A percentile compares a stretch with the other conserved stretches of the same genome.
Evolutionary conservation across 768 basidiomycete genomes (phyloP).

Genomic region (Podaxis pistillaris): DNA sequence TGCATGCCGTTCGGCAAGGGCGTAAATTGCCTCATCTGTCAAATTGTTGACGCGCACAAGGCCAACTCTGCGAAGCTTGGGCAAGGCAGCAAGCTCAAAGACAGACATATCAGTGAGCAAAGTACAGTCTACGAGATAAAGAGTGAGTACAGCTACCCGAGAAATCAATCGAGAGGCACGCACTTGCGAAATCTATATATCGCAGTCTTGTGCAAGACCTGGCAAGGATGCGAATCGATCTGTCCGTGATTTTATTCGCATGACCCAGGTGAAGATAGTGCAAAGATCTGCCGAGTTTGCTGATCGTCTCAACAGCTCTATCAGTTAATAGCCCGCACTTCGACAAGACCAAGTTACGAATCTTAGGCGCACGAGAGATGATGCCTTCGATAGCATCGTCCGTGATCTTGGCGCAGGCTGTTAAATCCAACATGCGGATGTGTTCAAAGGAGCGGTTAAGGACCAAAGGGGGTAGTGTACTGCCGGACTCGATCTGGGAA

Average conservation of each 20-base stretch:
- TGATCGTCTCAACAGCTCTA: slow-evolving; percentile 78
- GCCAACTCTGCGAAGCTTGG: slow-evolving; percentile 91
- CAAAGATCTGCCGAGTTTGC: slow-evolving; percentile 84
- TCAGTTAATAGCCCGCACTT: slow-evolving; percentile 83
- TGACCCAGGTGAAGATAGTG: slow-evolving; percentile 97
- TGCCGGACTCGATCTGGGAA: slow-evolving; percentile 34
- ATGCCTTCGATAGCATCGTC: slow-evolving; percentile 86
- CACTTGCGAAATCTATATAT: slow-evolving; percentile 96
- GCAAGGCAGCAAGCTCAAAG: slow-evolving; percentile 82
- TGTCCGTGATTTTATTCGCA: slow-evolving; percentile 85
- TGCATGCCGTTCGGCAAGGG: slow-evolving; percentile 80
- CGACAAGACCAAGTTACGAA: slow-evolving; percentile 83
- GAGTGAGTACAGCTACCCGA: slow-evolving; percentile 1
- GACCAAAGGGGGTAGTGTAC: slow-evolving; percentile 58
- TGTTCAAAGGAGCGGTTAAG: slow-evolving; percentile 71
- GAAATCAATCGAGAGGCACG: slow-evolving; percentile 28
- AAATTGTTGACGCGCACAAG: slow-evolving; percentile 91
- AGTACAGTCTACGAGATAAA: slow-evolving; percentile 61
- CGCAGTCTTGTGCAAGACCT: slow-evolving; percentile 85
- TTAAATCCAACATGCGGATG: slow-evolving; percentile 90
- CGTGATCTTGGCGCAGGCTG: slow-evolving; percentile 76
- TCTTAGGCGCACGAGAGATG: slow-evolving; percentile 74
- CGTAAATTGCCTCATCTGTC: slow-evolving; percentile 91
- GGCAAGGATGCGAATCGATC: slow-evolving; percentile 79
- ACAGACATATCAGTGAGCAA: slow-evolving; percentile 92